These are phyloP conservation scores for Waltiozyma sp. DNA, from an alignment of 1,139 yeast species.

Conservation along the genomic window DNA sequence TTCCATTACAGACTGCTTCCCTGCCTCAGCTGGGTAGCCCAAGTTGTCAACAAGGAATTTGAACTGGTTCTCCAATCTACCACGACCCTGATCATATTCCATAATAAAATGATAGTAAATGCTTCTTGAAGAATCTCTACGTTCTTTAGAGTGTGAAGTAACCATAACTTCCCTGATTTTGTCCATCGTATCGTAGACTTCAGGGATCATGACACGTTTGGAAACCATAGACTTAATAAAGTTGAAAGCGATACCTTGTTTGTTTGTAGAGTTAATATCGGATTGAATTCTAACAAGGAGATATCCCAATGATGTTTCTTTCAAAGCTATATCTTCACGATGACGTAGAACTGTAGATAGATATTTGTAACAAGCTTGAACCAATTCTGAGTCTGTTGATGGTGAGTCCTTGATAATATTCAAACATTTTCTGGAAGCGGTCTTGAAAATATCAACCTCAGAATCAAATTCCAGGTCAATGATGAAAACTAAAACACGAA, in stretches of 20 bases:
- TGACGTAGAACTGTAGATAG: constrained; percentile 65
- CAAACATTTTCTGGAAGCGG: constrained; percentile 54
- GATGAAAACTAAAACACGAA: constrained; percentile 51
- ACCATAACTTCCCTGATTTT: constrained; percentile 76
- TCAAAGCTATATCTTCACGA: constrained; percentile 52
- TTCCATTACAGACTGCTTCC: constrained; percentile 88
- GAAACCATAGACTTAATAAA: constrained; percentile 68
- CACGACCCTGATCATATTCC: constrained; percentile 92
- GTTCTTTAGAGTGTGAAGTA: constrained; percentile 75
- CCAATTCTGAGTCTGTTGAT: constrained; percentile 66
- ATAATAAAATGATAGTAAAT: constrained; percentile 78
- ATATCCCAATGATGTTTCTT: constrained; percentile 66
- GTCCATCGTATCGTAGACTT: constrained; percentile 84
- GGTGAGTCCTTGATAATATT: constrained; percentile 67
- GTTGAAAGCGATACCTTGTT: constrained; percentile 81
- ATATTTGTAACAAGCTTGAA: constrained; percentile 71
- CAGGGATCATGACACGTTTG: constrained; percentile 71
- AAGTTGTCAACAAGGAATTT: constrained; percentile 75
- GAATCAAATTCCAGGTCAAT: constrained; percentile 55
- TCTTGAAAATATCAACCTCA: constrained; percentile 39
- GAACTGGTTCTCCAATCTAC: constrained; percentile 74
- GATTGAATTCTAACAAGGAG: constrained; percentile 70
- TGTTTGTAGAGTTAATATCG: constrained; percentile 82
- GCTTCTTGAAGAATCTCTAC: constrained; percentile 78
- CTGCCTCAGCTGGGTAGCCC: constrained; percentile 75